These are phyloP conservation scores for Ceratocystis smalleyi DNA, from an alignment of 2,329 filamentous ascomycete species.

Conservation along the genomic window DNA sequence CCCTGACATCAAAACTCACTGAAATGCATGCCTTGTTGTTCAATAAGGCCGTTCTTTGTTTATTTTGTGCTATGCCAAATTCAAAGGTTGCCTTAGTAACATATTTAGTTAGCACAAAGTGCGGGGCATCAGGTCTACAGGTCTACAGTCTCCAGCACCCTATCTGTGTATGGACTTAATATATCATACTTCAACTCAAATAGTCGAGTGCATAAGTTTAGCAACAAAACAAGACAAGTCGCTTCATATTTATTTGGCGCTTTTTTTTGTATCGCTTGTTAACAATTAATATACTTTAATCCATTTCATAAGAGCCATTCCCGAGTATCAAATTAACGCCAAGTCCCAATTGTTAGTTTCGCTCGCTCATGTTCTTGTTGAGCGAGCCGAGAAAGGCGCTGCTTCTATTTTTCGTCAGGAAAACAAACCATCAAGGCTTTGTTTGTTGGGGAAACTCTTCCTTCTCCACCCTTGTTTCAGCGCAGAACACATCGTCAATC, in stretches of 20 bases:
- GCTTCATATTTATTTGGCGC: slow-evolving; percentile 12
- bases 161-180: background rate
- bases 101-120: background rate
- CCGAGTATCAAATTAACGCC: slow-evolving; percentile 10
- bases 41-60: background rate
- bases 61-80: background rate
- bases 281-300: slow-evolving; percentile 14
- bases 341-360: slow-evolving; percentile 8
- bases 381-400: slow-evolving; percentile 5
- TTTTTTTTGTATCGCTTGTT: slow-evolving; percentile 14
- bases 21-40: background rate
- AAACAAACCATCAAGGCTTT: slow-evolving; percentile 13
- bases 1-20: no score
- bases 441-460: slow-evolving; percentile 15
- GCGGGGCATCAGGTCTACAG: background rate
- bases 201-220: background rate
- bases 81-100: slow-evolving; percentile 10
- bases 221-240: background rate
- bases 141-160: no score
- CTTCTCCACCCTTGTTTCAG: slow-evolving; percentile 6
- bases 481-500: slow-evolving; percentile 7
- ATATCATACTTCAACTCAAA: background rate
- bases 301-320: slow-evolving; percentile 13
- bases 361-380: background rate
- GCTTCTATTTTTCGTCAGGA: slow-evolving; percentile 11